Evolutionary conservation across 2,329 filamentous ascomycete species (phyloP).

Genomic region (Sporothrix inflata): DNA sequence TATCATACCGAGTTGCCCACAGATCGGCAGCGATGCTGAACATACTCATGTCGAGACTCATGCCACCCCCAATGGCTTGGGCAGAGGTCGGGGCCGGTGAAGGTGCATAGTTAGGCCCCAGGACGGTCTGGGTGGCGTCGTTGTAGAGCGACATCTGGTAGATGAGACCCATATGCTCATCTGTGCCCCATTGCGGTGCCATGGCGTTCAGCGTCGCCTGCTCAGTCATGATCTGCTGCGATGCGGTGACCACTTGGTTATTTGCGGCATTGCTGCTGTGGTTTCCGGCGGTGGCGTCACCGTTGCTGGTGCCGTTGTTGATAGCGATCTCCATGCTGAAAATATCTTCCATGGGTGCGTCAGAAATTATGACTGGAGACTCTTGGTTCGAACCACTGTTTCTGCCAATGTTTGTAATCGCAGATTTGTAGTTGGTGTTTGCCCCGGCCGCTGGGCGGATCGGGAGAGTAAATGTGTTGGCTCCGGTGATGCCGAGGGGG

Average conservation of each 20-base stretch:
- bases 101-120: neutral
- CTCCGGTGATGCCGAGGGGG: neutral
- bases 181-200: neutral
- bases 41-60: neutral
- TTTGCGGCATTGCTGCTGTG: neutral
- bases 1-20: neutral
- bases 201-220: neutral
- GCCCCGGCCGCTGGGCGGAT: neutral
- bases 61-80: neutral
- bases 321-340: neutral
- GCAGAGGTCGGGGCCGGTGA: neutral
- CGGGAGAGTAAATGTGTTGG: neutral
- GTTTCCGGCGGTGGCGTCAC: neutral
- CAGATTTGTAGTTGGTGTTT: neutral
- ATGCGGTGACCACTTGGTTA: neutral
- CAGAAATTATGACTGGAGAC: neutral
- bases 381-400: neutral
- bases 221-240: neutral
- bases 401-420: neutral
- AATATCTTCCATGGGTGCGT: conserved; percentile 2
- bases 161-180: neutral
- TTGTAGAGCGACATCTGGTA: neutral
- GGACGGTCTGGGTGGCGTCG: neutral
- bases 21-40: neutral
- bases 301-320: neutral